phyloP scores from a whole-genome alignment of 306 rosid genomes.

The Purshia tridentata region DNA sequence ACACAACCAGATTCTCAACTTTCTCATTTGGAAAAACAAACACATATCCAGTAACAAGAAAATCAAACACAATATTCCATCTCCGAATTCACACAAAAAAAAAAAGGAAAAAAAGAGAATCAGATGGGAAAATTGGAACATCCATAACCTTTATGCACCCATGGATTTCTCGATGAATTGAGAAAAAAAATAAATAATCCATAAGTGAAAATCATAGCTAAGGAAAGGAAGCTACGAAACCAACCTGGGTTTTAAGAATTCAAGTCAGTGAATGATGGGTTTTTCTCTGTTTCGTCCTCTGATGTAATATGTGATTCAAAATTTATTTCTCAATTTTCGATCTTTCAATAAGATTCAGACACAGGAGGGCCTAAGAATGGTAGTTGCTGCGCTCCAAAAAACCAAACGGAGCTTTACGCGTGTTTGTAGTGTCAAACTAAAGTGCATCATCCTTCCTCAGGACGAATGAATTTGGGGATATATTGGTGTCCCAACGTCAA shows the following conservation, averaged over 20 bases:
- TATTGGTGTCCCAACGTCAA: not conserved
- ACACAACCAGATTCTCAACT: not conserved
- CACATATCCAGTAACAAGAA: not conserved
- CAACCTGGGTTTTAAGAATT: conserved; percentile 23
- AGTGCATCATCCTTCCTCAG: not conserved
- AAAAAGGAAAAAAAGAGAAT: not conserved
- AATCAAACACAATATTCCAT: not conserved
- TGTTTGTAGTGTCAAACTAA: not conserved
- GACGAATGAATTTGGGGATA: not conserved
- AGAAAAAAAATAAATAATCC: not conserved
- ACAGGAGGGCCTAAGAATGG: conserved; percentile 17
- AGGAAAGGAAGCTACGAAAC: conserved; percentile 5
- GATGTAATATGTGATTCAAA: not conserved
- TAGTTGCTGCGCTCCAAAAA: not conserved
- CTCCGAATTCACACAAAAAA: not conserved
- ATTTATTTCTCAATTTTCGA: no score
- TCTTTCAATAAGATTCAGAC: conserved; percentile 1
- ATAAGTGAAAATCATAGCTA: not conserved
- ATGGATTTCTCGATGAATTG: not conserved
- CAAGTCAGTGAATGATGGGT: conserved; percentile 16
- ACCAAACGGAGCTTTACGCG: conserved; percentile 27
- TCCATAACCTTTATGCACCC: not conserved
- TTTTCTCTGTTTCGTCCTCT: conserved; percentile 2
- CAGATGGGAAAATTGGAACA: not conserved
- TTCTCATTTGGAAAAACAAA: not conserved